A percentile compares a stretch with the other conserved stretches of the same genome.
These are phyloP conservation scores for Haplosporangium sp. DNA, from an alignment of 371 early-diverging fungal species.

Conservation along the genomic window DNA sequence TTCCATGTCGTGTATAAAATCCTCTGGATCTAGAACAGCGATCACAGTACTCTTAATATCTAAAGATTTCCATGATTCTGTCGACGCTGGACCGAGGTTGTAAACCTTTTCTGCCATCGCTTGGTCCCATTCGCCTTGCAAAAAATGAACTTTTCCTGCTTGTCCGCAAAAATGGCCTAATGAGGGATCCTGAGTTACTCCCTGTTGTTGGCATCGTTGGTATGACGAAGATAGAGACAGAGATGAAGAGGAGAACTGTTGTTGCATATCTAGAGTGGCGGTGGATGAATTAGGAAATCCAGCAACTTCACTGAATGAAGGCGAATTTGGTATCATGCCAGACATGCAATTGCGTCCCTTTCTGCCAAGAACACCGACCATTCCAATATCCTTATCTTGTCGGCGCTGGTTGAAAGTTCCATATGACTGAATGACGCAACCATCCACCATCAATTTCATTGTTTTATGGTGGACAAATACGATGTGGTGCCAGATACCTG, in stretches of 20 bases:
- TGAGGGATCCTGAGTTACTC: slow-evolving; percentile 25
- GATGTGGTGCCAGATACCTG: slow-evolving; percentile 58
- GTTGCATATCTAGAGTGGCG: slow-evolving; percentile 4
- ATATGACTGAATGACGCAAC: slow-evolving; percentile 57
- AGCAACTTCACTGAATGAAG: slow-evolving; percentile 15
- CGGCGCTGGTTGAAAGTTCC: slow-evolving; percentile 58
- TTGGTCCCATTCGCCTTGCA: slow-evolving; percentile 59
- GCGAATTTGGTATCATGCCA: slow-evolving; percentile 7
- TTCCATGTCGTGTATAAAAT: slow-evolving; percentile 37
- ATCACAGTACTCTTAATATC: slow-evolving; percentile 52
- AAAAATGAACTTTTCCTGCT: slow-evolving; percentile 52
- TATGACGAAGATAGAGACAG: slow-evolving; percentile 12
- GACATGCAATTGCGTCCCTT: slow-evolving; percentile 47
- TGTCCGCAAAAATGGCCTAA: slow-evolving; percentile 58
- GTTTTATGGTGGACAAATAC: slow-evolving; percentile 58
- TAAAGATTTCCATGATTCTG: slow-evolving; percentile 45
- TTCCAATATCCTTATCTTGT: slow-evolving; percentile 48
- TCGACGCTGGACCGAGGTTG: slow-evolving; percentile 55
- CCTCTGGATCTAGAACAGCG: slow-evolving; percentile 50
- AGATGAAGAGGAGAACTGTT: slow-evolving; percentile 15
- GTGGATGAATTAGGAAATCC: slow-evolving; percentile 4
- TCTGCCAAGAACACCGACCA: slow-evolving; percentile 53
- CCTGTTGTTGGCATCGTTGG: background rate
- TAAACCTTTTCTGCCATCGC: slow-evolving; percentile 52
- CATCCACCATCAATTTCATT: slow-evolving; percentile 58